These are phyloP conservation scores for Termitomyces sp. DNA, from an alignment of 768 basidiomycete species.

Conservation along the genomic window DNA sequence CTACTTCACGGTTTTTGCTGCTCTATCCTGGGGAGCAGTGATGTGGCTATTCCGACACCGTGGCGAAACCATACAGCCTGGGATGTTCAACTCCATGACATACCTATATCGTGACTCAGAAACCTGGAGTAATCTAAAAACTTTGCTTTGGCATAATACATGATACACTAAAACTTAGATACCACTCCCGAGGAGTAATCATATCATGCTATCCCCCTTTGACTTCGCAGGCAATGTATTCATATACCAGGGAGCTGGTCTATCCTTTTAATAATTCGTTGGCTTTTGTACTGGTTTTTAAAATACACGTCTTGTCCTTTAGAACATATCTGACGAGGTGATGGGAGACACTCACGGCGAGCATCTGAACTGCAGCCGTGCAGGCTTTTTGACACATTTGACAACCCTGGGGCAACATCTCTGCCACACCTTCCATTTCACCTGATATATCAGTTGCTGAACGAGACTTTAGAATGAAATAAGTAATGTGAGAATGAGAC, in stretches of 20 bases:
- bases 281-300: slow-evolving; percentile 54
- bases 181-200: background rate
- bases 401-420: slow-evolving; percentile 40
- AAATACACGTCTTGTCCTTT: background rate
- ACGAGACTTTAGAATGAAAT: slow-evolving; percentile 1
- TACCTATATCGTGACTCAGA: slow-evolving; percentile 96
- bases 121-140: slow-evolving; percentile 73
- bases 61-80: slow-evolving; percentile 89
- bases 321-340: slow-evolving; percentile 1
- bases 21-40: slow-evolving; percentile 88
- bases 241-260: slow-evolving; percentile 33
- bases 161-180: slow-evolving; percentile 25
- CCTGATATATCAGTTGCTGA: slow-evolving; percentile 60
- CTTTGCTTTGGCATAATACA: slow-evolving; percentile 88
- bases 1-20: slow-evolving; percentile 84
- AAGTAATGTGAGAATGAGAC: background rate
- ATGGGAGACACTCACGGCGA: slow-evolving; percentile 39
- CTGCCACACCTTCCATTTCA: slow-evolving; percentile 53
- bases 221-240: background rate
- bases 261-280: slow-evolving; percentile 44
- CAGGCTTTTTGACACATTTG: slow-evolving; percentile 53
- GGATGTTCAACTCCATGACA: slow-evolving; percentile 94
- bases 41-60: slow-evolving; percentile 94
- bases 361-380: slow-evolving; percentile 62
- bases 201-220: background rate